Evolutionary conservation across 805 yeast genomes (phyloP).

Genomic region (Wickerhamiella sorbophila): DNA sequence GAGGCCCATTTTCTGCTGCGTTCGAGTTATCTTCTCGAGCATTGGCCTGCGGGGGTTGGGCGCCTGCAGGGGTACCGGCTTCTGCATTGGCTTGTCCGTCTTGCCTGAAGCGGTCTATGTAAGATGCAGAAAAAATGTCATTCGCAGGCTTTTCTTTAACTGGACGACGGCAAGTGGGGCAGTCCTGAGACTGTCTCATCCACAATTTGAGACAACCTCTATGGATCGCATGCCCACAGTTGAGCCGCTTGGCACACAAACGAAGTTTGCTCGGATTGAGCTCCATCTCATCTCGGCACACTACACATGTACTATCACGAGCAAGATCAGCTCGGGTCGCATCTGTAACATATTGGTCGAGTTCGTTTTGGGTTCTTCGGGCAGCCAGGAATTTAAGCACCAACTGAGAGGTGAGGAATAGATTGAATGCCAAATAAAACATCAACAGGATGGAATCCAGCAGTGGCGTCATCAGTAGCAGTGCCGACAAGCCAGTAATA

Average conservation of each 20-base stretch:
- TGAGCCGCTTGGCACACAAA: slow-evolving; percentile 54
- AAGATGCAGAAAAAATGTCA: too few species aligned
- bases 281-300: slow-evolving; percentile 83
- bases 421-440: slow-evolving; percentile 15
- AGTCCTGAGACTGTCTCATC: slow-evolving; percentile 82
- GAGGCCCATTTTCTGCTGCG: too few species aligned
- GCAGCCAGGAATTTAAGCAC: slow-evolving; percentile 21
- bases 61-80: too few species aligned
- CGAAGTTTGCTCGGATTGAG: slow-evolving; percentile 31
- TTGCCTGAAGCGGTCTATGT: too few species aligned
- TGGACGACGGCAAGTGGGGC: slow-evolving; percentile 60
- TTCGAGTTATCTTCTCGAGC: too few species aligned
- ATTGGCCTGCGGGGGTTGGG: too few species aligned
- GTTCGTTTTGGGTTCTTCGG: slow-evolving; percentile 33
- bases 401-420: slow-evolving; percentile 19
- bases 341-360: slow-evolving; percentile 47
- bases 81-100: too few species aligned
- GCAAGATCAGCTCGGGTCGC: slow-evolving; percentile 51
- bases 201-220: slow-evolving; percentile 82
- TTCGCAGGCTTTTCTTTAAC: slow-evolving; percentile 5
- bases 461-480: slow-evolving; percentile 26
- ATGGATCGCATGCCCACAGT: slow-evolving; percentile 81
- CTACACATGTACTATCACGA: slow-evolving; percentile 56
- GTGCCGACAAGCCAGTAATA: slow-evolving; percentile 28
- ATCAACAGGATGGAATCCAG: slow-evolving; percentile 33